phyloP scores from a whole-genome alignment of 2,329 filamentous ascomycete genomes.

The Elsinoe batatas region DNA sequence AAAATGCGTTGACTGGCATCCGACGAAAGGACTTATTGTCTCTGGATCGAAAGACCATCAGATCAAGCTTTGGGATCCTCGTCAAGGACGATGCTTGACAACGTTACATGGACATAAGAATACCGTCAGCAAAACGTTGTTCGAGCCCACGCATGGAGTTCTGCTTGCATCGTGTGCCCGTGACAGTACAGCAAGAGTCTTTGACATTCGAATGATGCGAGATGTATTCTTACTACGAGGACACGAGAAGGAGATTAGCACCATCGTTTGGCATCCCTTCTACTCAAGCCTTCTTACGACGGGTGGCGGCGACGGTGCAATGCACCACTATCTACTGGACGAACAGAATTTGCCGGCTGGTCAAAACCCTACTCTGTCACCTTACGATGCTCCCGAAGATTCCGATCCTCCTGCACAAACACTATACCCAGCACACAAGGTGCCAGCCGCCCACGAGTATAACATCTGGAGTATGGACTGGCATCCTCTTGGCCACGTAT shows the following conservation, averaged over 20 bases:
- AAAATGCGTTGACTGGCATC: conserved; percentile 96
- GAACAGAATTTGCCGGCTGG: conserved; percentile 79
- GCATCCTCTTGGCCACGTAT: conserved; percentile 91
- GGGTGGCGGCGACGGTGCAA: conserved; percentile 77
- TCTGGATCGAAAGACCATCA: conserved; percentile 96
- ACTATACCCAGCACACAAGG: conserved; percentile 81
- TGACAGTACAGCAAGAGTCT: conserved; percentile 85
- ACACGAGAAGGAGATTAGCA: conserved; percentile 93
- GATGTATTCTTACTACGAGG: conserved; percentile 89
- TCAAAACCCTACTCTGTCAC: conserved; percentile 60
- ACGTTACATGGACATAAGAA: conserved; percentile 97
- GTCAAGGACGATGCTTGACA: conserved; percentile 78
- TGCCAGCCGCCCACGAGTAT: conserved; percentile 84
- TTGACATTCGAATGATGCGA: conserved; percentile 96
- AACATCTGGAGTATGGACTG: conserved; percentile 97
- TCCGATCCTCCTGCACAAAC: conserved; percentile 72
- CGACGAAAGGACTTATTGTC: conserved; percentile 82
- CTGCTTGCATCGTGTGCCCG: conserved; percentile 86
- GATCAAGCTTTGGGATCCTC: conserved; percentile 97
- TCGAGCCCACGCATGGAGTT: conserved; percentile 74
- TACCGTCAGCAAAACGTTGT: conserved; percentile 84
- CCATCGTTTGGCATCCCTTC: conserved; percentile 85
- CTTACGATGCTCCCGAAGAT: conserved; percentile 77
- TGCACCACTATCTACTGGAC: conserved; percentile 92
- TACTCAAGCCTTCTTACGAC: conserved; percentile 84